Percentiles rank a stretch among this genome's conserved stretches.
phyloP scores from a whole-genome alignment of 2,329 filamentous ascomycete species.

The Zymoseptoria tritici region DNA sequence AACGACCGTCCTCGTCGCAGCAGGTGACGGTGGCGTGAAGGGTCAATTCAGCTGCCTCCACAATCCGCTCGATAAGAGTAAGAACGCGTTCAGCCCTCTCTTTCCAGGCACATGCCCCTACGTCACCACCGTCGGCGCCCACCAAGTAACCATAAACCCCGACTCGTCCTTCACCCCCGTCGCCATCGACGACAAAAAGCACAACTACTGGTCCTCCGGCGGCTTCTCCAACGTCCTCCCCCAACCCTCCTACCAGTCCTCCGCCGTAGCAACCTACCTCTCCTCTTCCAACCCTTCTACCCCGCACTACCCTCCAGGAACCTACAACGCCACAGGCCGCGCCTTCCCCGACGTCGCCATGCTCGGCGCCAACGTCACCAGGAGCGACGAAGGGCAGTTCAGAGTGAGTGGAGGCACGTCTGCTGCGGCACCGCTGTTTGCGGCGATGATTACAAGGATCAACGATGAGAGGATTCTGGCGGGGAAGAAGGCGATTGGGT shows the following conservation, averaged over 20 bases:
- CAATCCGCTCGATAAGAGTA: not conserved
- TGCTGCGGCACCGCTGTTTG: slow-evolving; percentile 43
- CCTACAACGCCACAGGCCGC: slow-evolving; percentile 43
- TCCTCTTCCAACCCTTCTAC: not conserved
- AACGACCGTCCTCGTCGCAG: slow-evolving; percentile 52
- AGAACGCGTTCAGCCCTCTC: slow-evolving; percentile 25
- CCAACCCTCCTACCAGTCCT: slow-evolving; percentile 27
- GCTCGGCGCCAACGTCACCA: slow-evolving; percentile 14
- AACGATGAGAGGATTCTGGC: slow-evolving; percentile 30
- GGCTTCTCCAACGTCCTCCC: slow-evolving; percentile 34
- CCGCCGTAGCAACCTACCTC: slow-evolving; percentile 28
- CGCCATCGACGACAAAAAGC: slow-evolving; percentile 13
- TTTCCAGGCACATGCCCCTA: slow-evolving; percentile 38
- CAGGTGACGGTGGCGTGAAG: slow-evolving; percentile 53
- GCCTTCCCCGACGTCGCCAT: slow-evolving; percentile 39
- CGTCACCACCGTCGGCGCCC: slow-evolving; percentile 44
- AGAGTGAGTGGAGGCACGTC: slow-evolving; percentile 42
- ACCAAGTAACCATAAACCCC: slow-evolving; percentile 19
- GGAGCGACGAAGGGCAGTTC: not conserved
- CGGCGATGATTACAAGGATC: slow-evolving; percentile 38
- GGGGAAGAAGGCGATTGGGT: slow-evolving; percentile 33
- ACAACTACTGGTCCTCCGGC: slow-evolving; percentile 38
- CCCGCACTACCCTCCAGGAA: slow-evolving; percentile 20
- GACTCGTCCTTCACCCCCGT: not conserved
- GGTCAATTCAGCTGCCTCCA: not conserved